These are phyloP conservation scores for Porphyra umbilicalis DNA, from an alignment of 31 red algal species.

Conservation along the genomic window DNA sequence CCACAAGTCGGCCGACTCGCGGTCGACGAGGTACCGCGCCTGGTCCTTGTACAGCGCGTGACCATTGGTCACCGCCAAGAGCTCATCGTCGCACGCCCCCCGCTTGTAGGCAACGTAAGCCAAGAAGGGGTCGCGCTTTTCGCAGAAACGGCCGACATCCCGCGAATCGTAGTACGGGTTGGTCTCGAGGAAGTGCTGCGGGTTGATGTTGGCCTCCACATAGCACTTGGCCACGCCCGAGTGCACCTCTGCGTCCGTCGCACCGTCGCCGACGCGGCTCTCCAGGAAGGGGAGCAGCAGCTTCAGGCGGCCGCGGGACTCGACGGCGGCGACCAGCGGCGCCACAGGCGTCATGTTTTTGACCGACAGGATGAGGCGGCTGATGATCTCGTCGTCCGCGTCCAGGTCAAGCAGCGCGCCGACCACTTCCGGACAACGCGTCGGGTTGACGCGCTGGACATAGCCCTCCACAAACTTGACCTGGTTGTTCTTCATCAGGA, in stretches of 20 bases:
- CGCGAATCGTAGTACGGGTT: conserved; percentile 97
- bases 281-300: conserved; percentile 87
- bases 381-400: conserved; percentile 81
- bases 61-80: conserved; percentile 76
- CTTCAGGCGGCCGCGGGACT: conserved; percentile 75
- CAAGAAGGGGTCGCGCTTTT: conserved; percentile 85
- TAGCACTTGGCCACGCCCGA: conserved; percentile 96
- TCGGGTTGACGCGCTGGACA: conserved; percentile 89
- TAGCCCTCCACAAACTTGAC: conserved; percentile 96
- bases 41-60: conserved; percentile 91
- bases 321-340: conserved; percentile 76
- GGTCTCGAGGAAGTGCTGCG: conserved; percentile 95
- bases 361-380: conserved; percentile 86
- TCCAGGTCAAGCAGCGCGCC: conserved; percentile 89
- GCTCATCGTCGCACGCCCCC: conserved; percentile 90
- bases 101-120: conserved; percentile 89
- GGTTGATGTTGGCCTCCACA: conserved; percentile 92
- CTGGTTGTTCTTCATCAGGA: conserved; percentile 93
- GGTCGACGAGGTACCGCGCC: conserved; percentile 92
- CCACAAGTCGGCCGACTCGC: conserved; percentile 71
- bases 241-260: conserved; percentile 85
- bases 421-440: conserved; percentile 69
- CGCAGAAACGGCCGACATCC: conserved; percentile 85
- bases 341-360: conserved; percentile 92
- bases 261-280: conserved; percentile 83